These are phyloP conservation scores for Aurinia saxatilis DNA, from an alignment of 345 rosid species.

Conservation along the genomic window DNA sequence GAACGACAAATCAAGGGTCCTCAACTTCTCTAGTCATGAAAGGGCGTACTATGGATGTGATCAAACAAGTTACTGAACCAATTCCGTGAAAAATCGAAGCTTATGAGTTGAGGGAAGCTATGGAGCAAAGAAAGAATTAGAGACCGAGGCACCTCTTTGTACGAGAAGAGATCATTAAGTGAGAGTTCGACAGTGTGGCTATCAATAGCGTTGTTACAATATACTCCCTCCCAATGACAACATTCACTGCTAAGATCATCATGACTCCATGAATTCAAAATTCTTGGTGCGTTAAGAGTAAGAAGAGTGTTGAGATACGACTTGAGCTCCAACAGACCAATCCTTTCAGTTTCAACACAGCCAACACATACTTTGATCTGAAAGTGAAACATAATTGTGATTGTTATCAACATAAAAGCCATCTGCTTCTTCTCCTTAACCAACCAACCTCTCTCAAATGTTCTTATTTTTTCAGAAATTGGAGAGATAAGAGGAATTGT, in stretches of 20 bases:
- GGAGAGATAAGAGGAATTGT: no score
- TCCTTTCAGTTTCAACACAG: constrained; percentile 14
- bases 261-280: constrained; percentile 18
- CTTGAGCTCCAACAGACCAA: constrained; percentile 7
- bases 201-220: neutral
- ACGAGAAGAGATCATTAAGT: no score
- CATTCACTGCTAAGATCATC: neutral
- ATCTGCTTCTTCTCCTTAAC: neutral
- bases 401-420: neutral
- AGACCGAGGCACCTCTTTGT: no score
- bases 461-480: neutral
- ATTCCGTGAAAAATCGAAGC: no score
- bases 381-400: neutral
- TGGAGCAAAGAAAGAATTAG: no score
- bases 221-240: constrained; percentile 20
- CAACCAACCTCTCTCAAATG: neutral
- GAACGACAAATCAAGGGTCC: no score
- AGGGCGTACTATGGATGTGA: constrained; percentile 4
- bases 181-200: constrained; percentile 11
- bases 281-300: neutral
- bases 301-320: neutral
- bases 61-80: constrained; percentile 8
- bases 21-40: neutral
- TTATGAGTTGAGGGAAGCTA: no score
- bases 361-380: neutral